Conservation (phyloP, 495 filamentous ascomycete genomes). For the Friedmanniomyces endolithicus region DNA sequence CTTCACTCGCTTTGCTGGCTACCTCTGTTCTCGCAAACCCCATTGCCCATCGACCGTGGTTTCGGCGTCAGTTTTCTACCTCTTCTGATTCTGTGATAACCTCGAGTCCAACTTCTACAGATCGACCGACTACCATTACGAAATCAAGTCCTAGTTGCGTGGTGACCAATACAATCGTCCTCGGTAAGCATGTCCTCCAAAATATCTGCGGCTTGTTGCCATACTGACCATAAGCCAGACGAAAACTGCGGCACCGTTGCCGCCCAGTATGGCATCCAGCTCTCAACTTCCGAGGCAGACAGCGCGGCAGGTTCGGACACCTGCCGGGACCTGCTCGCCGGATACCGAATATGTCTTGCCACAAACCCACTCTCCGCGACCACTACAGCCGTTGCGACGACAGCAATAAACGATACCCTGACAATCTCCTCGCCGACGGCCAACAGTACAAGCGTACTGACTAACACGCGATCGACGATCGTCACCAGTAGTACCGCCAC, state of each 20-base stretch:
- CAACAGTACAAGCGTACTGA: background rate
- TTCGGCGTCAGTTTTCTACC: conserved; percentile 1
- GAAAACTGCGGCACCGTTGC: background rate
- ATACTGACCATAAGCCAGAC: background rate
- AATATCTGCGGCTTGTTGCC: too few relatives aligned
- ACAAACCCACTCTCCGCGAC: background rate
- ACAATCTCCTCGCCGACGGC: background rate
- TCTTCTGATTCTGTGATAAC: background rate
- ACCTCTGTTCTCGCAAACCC: background rate
- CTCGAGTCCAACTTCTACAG: conserved; percentile 4
- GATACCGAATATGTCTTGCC: background rate
- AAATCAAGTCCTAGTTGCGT: background rate
- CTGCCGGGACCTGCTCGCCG: background rate
- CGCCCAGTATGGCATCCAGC: background rate
- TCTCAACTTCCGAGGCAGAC: background rate
- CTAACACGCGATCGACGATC: background rate
- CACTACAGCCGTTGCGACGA: background rate
- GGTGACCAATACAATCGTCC: background rate
- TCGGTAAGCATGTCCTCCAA: background rate
- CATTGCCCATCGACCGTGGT: background rate
- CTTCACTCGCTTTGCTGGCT: background rate
- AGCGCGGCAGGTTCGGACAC: background rate
- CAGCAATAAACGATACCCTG: background rate
- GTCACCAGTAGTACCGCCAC: background rate
- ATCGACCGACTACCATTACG: background rate